Evolutionary conservation across 2,329 filamentous ascomycete species (phyloP), one percentile per base, ranked within the genome.

Genomic region (Allantophomopsis cytisporea): DNA sequence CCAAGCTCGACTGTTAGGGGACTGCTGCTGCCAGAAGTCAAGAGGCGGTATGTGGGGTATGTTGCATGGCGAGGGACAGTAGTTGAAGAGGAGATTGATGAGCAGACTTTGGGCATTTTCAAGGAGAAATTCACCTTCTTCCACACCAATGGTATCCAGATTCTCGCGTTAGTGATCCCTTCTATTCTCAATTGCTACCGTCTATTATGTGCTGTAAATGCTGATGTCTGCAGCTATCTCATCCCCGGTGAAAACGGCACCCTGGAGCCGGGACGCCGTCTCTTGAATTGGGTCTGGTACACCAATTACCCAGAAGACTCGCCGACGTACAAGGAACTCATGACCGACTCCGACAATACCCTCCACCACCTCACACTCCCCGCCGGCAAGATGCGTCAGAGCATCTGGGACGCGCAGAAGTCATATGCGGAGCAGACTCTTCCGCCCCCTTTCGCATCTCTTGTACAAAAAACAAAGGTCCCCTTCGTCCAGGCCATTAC

Each of bases 251-350:
- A 49, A 15, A 47, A 58, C 39, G 64, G 64, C 2, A 55, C 54
- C 2, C 46, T 64, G 5, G 52, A 59, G 36, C 56, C 52, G 0
- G 63, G 62, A 3, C 42, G 58, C 15, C 56, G 63, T 0, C 57
- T 62, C 12, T 54, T 65, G 38, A 68, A 65, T 45, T 66, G 60
- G 49, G 63, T 67, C 13, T 68, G 61, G 52, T 67, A 67, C 45
- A 55, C 55, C 41, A 63, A 64, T 39, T 35, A 43, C 15, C n/a
- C 37, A 5, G 31, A 23, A 11, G 15, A 21, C 28, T 48, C 47
- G 2, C 20, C 32, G 31, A 47, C 50, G 31, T 53, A 47, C 41
- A 42, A 41, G 4, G 40, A 53, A 7, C 39, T 59, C 7, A 51
- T 59, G 50, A 58, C 55, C 5, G 55, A 58, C 35, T 39, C 40